Evolutionary conservation across 331 rosid genomes (phyloP).

Genomic region (Dryas integrifolia): DNA sequence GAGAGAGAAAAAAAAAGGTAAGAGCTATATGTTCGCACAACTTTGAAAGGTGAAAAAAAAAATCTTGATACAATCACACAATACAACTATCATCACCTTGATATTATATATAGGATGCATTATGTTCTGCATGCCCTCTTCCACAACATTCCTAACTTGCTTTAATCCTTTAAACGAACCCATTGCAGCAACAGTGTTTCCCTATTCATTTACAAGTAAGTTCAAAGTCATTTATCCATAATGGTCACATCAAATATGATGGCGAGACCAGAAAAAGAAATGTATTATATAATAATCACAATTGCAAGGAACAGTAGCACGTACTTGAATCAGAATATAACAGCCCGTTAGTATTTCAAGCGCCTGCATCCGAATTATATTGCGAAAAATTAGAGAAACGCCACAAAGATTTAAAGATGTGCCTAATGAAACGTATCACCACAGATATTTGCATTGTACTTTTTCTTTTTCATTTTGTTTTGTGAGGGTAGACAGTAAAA

Average conservation of each 20-base stretch:
- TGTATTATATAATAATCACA: slow-evolving; percentile 2
- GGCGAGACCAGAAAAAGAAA: not conserved
- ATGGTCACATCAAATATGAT: not conserved
- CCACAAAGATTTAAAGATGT: not conserved
- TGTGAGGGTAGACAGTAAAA: not conserved
- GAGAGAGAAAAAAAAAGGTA: not conserved
- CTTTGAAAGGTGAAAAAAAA: not conserved
- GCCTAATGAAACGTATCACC: not conserved
- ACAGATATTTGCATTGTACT: not conserved
- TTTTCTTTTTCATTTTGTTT: too few species aligned
- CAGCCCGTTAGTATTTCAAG: slow-evolving; percentile 92
- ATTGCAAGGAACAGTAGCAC: slow-evolving; percentile 19
- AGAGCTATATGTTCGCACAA: not conserved
- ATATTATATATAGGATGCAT: slow-evolving; percentile 70
- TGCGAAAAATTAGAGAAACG: slow-evolving; percentile 12
- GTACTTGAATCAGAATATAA: slow-evolving; percentile 88
- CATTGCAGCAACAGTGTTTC: slow-evolving; percentile 81
- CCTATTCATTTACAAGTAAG: slow-evolving; percentile 44
- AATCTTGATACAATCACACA: not conserved
- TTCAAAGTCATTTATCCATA: slow-evolving; percentile 14
- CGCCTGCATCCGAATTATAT: slow-evolving; percentile 56
- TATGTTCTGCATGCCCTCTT: slow-evolving; percentile 81
- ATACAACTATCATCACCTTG: slow-evolving; percentile 36
- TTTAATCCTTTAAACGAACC: slow-evolving; percentile 89
- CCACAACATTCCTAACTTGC: slow-evolving; percentile 77